phyloP scores from a whole-genome alignment of 371 early-diverging fungal species.

The Nosema muscidifuracis region DNA sequence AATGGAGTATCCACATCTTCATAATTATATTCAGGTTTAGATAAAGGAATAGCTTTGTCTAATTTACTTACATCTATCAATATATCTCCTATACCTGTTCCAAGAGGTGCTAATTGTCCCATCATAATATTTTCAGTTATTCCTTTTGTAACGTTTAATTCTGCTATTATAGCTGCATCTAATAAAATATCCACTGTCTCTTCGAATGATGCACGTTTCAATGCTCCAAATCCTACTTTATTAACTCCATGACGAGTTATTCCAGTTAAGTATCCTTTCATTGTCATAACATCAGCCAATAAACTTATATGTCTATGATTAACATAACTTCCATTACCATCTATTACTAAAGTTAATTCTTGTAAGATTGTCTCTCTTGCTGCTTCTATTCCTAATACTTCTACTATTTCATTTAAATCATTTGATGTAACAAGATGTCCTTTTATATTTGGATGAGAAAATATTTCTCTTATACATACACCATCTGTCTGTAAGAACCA shows the following conservation, averaged over 20 bases:
- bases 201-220: slow-evolving; percentile 95
- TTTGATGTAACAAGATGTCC: slow-evolving; percentile 75
- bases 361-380: slow-evolving; percentile 78
- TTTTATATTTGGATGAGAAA: slow-evolving; percentile 76
- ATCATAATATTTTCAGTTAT: slow-evolving; percentile 88
- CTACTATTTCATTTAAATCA: slow-evolving; percentile 78
- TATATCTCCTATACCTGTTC: slow-evolving; percentile 88
- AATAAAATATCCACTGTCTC: slow-evolving; percentile 97
- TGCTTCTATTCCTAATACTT: slow-evolving; percentile 94
- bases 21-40: slow-evolving; percentile 49
- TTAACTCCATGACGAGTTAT: slow-evolving; percentile 98
- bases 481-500: slow-evolving; percentile 93
- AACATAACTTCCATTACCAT: slow-evolving; percentile 93
- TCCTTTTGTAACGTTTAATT: slow-evolving; percentile 81
- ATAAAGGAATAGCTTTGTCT: slow-evolving; percentile 39
- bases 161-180: slow-evolving; percentile 87
- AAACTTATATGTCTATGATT: slow-evolving; percentile 92
- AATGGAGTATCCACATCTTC: slow-evolving; percentile 31
- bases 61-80: slow-evolving; percentile 60
- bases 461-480: slow-evolving; percentile 76
- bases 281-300: slow-evolving; percentile 93
- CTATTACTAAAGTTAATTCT: slow-evolving; percentile 87
- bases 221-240: slow-evolving; percentile 77
- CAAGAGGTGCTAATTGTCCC: slow-evolving; percentile 91
- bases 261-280: slow-evolving; percentile 82